Conservation (phyloP, 805 yeast species). For the Yarrowia porcina region DNA sequence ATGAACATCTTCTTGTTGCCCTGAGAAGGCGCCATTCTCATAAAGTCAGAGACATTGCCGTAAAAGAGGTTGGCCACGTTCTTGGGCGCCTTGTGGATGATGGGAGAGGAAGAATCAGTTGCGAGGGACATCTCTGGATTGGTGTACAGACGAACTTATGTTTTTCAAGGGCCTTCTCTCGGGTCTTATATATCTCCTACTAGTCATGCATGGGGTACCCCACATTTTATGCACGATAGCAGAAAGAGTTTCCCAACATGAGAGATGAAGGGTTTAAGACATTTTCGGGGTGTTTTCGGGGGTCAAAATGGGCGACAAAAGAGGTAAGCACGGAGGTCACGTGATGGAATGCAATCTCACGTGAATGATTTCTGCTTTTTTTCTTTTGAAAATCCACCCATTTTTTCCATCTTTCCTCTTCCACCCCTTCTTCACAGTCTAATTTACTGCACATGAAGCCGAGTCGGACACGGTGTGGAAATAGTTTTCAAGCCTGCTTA, state of each 20-base stretch:
- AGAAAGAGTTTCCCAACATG: not conserved
- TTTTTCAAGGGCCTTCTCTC: no score
- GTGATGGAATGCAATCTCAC: not conserved
- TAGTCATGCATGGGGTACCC: no score
- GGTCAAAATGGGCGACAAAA: not conserved
- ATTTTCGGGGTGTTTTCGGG: not conserved
- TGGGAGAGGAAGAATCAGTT: not conserved
- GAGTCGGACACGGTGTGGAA: not conserved
- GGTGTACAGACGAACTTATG: no score
- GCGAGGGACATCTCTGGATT: no score
- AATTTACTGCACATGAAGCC: not conserved
- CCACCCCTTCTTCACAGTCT: not conserved
- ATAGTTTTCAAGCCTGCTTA: conserved; percentile 2
- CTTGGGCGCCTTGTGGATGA: conserved; percentile 23
- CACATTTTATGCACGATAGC: conserved; percentile 20
- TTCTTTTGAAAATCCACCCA: no score
- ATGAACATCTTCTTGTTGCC: conserved; percentile 17
- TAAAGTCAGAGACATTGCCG: conserved; percentile 10
- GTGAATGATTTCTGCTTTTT: no score
- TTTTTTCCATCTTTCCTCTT: not conserved
- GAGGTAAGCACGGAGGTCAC: not conserved
- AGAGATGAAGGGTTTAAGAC: not conserved
- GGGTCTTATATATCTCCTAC: not conserved
- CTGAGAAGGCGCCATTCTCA: conserved; percentile 7
- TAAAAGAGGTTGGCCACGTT: conserved; percentile 26